Percentiles rank a stretch among this genome's conserved stretches.
These are phyloP conservation scores for Nevesoporus exiguus DNA, from an alignment of 768 basidiomycete genomes.

Conservation along the genomic window DNA sequence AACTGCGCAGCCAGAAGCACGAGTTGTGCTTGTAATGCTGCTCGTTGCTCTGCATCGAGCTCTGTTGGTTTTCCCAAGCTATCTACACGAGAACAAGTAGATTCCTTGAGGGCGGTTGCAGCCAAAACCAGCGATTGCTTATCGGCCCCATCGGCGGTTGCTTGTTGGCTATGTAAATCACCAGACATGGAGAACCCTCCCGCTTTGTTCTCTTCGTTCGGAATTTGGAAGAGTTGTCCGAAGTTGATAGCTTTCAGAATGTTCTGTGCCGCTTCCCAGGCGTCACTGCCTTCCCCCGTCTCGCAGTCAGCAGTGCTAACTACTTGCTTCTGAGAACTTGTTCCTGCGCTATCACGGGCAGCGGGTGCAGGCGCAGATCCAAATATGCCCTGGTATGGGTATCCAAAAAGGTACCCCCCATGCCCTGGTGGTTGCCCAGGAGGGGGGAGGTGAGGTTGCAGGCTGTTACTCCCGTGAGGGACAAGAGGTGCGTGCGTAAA, in stretches of 20 bases:
- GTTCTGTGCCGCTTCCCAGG: conserved; percentile 75
- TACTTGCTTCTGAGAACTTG: conserved; percentile 14
- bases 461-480: conserved; percentile 29
- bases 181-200: conserved; percentile 11
- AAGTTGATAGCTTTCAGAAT: conserved; percentile 79
- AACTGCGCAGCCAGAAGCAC: conserved; percentile 71
- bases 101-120: neutral
- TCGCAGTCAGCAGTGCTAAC: conserved; percentile 26
- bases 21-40: conserved; percentile 69
- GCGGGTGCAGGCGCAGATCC: neutral
- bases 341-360: conserved; percentile 1
- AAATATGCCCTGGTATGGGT: conserved; percentile 28
- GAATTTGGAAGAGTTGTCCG: conserved; percentile 44
- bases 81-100: conserved; percentile 4
- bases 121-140: conserved; percentile 1
- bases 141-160: conserved; percentile 1
- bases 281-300: conserved; percentile 48
- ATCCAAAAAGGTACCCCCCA: conserved; percentile 39
- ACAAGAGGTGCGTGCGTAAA: conserved; percentile 57
- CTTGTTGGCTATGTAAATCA: neutral
- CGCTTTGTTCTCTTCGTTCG: conserved; percentile 27
- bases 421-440: conserved; percentile 34
- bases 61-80: conserved; percentile 16
- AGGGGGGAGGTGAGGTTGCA: conserved; percentile 36
- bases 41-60: conserved; percentile 47